These are phyloP conservation scores for Sporothrix protearum DNA, from an alignment of 2,329 filamentous ascomycete species.

Conservation along the genomic window DNA sequence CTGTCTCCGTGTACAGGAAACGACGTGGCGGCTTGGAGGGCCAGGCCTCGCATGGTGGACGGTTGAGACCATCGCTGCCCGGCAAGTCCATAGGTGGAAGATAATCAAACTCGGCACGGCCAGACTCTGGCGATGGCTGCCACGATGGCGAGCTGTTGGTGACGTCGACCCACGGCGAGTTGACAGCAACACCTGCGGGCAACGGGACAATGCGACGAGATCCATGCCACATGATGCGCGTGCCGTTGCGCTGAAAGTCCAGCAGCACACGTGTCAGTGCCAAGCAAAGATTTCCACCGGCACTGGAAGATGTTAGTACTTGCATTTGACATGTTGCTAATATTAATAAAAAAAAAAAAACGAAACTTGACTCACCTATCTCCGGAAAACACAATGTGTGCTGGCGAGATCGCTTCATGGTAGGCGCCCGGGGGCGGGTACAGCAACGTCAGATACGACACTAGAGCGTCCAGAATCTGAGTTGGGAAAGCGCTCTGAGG, in stretches of 20 bases:
- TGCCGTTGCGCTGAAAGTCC: conserved; percentile 50
- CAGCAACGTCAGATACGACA: conserved; percentile 68
- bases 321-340: no score
- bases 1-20: conserved; percentile 54
- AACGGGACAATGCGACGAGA: conserved; percentile 56
- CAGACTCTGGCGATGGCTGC: conserved; percentile 38
- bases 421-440: conserved; percentile 66
- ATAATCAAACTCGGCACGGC: conserved; percentile 55
- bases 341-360: neutral
- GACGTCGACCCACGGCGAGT: conserved; percentile 70
- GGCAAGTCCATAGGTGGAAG: conserved; percentile 45
- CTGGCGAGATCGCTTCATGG: conserved; percentile 61
- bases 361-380: conserved; percentile 50
- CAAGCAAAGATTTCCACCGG: conserved; percentile 68
- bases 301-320: conserved; percentile 43
- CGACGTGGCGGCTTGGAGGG: conserved; percentile 52
- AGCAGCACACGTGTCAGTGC: conserved; percentile 66
- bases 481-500: conserved; percentile 73
- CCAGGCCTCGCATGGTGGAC: conserved; percentile 53
- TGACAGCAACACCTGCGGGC: conserved; percentile 61
- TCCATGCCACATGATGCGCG: conserved; percentile 59
- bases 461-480: conserved; percentile 67
- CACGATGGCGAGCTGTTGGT: conserved; percentile 60
- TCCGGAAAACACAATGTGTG: conserved; percentile 67
- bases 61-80: conserved; percentile 34